Evolutionary conservation across 164 flowering plant species (phyloP).

Genomic region (Kalanchoe fedtschenkoi): DNA sequence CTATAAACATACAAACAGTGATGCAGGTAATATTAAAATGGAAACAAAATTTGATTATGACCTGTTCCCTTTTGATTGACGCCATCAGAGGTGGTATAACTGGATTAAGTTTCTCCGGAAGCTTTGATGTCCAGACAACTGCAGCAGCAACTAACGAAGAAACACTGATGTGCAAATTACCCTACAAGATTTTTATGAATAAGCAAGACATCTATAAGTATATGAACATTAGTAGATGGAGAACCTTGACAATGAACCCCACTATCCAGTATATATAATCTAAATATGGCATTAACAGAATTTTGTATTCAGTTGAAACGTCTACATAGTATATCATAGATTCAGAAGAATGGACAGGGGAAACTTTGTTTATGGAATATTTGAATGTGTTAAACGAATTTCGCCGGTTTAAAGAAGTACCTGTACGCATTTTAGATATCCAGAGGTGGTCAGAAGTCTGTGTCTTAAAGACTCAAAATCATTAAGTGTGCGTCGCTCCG

Average conservation of each 20-base stretch:
- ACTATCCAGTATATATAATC: background rate
- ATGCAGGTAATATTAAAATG: too few species aligned
- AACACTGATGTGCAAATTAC: constrained; percentile 88
- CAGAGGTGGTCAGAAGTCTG: constrained; percentile 66
- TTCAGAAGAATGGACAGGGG: background rate
- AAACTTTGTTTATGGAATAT: background rate
- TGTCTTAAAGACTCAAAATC: constrained; percentile 72
- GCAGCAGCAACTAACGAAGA: constrained; percentile 84
- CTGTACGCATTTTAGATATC: constrained; percentile 95
- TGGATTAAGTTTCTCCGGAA: constrained; percentile 81
- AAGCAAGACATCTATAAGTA: constrained; percentile 1
- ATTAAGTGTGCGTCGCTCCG: constrained; percentile 32
- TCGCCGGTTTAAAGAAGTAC: constrained; percentile 17
- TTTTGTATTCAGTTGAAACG: background rate
- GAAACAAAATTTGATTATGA: too few species aligned
- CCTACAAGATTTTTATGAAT: constrained; percentile 33
- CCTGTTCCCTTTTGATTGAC: constrained; percentile 93
- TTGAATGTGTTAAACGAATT: background rate
- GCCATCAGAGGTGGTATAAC: constrained; percentile 94
- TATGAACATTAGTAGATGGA: background rate
- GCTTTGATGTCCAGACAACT: constrained; percentile 87
- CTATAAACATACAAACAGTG: too few species aligned
- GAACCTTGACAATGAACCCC: background rate
- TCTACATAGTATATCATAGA: background rate
- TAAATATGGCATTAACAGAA: background rate